Evolutionary conservation across 495 filamentous ascomycete species (phyloP).

Genomic region (Penicillium arizonense): DNA sequence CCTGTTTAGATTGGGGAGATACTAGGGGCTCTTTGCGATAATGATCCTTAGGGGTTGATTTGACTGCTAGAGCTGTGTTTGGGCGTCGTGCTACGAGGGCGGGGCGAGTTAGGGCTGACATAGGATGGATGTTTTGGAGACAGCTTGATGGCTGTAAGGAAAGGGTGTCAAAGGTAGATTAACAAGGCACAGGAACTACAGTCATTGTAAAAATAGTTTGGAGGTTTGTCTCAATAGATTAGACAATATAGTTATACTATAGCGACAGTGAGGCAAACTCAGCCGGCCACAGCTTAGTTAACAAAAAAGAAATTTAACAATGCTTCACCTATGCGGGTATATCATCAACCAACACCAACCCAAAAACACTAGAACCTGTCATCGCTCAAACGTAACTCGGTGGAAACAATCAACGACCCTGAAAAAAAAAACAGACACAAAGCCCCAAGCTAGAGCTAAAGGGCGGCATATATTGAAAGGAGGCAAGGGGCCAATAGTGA

Average conservation of each 20-base stretch:
- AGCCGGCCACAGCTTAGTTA: constrained; percentile 3
- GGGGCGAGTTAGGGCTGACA: background rate
- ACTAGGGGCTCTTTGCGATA: constrained; percentile 60
- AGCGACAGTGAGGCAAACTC: constrained; percentile 20
- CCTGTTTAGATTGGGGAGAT: constrained; percentile 54
- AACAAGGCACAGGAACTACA: too few species aligned
- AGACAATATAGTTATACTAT: constrained; percentile 24
- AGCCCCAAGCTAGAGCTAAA: background rate
- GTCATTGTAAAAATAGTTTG: background rate
- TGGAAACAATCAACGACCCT: constrained; percentile 13
- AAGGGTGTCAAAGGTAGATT: too few species aligned
- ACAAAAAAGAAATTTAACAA: constrained; percentile 6
- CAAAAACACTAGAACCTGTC: constrained; percentile 12
- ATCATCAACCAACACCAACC: constrained; percentile 27
- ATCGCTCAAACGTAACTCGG: constrained; percentile 12
- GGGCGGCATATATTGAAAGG: constrained; percentile 1
- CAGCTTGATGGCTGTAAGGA: too few species aligned
- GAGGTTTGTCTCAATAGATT: constrained; percentile 15
- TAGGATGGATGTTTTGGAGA: too few species aligned
- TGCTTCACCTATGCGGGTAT: constrained; percentile 25
- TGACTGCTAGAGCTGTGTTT: constrained; percentile 59
- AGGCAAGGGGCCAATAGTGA: constrained; percentile 13
- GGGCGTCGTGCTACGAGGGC: constrained; percentile 49
- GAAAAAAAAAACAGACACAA: background rate
- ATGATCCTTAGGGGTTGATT: constrained; percentile 60